Evolutionary conservation across 2,329 filamentous ascomycete genomes (phyloP).

Genomic region (Polytolypa hystricis): DNA sequence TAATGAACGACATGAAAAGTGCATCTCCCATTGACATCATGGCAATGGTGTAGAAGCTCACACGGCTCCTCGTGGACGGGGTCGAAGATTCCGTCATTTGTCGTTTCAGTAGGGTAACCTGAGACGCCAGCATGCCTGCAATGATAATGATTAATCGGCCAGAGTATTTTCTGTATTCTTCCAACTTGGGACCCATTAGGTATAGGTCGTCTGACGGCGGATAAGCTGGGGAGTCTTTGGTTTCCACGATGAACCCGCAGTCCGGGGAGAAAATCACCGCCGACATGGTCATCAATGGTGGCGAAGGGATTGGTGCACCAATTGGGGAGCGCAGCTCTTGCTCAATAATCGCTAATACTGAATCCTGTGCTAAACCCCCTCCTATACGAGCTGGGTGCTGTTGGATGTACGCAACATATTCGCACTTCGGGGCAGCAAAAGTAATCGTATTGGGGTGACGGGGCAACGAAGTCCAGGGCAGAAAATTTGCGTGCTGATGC

Average conservation of each 20-base stretch:
- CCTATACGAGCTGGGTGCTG: constrained; percentile 32
- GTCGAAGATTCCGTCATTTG: constrained; percentile 56
- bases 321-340: constrained; percentile 49
- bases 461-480: constrained; percentile 64
- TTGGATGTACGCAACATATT: constrained; percentile 79
- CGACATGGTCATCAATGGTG: constrained; percentile 46
- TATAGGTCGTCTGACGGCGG: constrained; percentile 42
- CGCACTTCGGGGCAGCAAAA: constrained; percentile 62
- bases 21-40: constrained; percentile 52
- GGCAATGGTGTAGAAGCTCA: constrained; percentile 54
- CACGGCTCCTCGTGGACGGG: constrained; percentile 51
- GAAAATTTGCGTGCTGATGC: constrained; percentile 46
- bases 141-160: constrained; percentile 45
- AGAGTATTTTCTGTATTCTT: constrained; percentile 42
- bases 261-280: constrained; percentile 54
- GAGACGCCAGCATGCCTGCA: constrained; percentile 37
- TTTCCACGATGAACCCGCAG: constrained; percentile 54
- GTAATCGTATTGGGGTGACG: constrained; percentile 41
- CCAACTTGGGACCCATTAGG: constrained; percentile 46
- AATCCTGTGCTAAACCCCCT: constrained; percentile 19
- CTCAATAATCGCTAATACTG: constrained; percentile 43
- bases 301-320: constrained; percentile 42
- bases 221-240: constrained; percentile 46
- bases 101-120: constrained; percentile 46
- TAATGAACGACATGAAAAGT: constrained; percentile 45